These are phyloP conservation scores for Ganoderma leucocontextum DNA, from an alignment of 1,284 basidiomycete genomes.

Conservation along the genomic window DNA sequence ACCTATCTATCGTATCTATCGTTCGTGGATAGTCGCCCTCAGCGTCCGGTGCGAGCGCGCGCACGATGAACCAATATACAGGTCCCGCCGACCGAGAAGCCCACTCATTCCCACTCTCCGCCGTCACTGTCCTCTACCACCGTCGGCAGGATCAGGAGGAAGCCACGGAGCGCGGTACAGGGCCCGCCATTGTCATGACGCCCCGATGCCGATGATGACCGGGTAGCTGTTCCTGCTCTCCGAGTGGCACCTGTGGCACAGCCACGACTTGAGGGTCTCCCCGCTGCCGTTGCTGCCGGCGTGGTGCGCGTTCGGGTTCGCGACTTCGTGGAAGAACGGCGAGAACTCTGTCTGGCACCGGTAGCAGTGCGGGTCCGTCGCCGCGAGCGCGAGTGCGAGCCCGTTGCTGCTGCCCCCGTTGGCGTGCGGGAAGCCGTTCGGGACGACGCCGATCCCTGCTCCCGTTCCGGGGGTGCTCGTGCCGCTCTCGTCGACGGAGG, in stretches of 20 bases:
- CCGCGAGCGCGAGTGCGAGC: constrained; percentile 3
- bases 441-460: background rate
- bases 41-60: background rate
- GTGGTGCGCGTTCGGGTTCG: constrained; percentile 24
- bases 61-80: background rate
- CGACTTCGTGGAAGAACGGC: constrained; percentile 48
- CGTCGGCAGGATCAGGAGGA: background rate
- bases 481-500: constrained; percentile 22
- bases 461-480: background rate
- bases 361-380: constrained; percentile 43
- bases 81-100: constrained; percentile 1
- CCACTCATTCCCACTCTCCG: background rate
- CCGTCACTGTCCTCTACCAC: background rate
- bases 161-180: constrained; percentile 3
- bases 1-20: constrained; percentile 11
- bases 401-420: background rate
- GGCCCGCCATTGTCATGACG: constrained; percentile 27
- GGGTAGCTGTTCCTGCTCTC: constrained; percentile 35
- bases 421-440: constrained; percentile 2
- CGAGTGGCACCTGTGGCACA: constrained; percentile 69
- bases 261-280: constrained; percentile 42
- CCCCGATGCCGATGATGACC: constrained; percentile 34
- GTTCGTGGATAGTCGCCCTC: constrained; percentile 6
- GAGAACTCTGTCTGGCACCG: constrained; percentile 50
- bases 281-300: background rate